phyloP scores from a whole-genome alignment of 495 filamentous ascomycete genomes.

The Annulohypoxylon nitens region DNA sequence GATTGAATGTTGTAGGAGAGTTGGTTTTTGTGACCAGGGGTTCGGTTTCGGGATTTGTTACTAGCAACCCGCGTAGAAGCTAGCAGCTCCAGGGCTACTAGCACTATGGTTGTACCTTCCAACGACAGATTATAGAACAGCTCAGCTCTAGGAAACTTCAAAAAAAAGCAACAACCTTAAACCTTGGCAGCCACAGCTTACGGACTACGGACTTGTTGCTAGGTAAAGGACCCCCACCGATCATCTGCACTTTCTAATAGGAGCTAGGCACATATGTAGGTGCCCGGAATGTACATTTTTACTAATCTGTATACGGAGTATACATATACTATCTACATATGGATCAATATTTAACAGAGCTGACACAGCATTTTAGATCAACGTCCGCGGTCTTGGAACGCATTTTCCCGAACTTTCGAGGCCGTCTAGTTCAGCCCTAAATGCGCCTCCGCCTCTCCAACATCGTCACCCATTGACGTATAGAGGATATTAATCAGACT shows the following conservation, averaged over 20 bases:
- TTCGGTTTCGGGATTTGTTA: slow-evolving; percentile 36
- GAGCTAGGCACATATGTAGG: too few relatives aligned
- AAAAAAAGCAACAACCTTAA: background rate
- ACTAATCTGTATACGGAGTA: background rate
- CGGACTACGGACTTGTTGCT: too few relatives aligned
- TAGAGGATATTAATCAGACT: slow-evolving; percentile 6
- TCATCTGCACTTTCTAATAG: background rate
- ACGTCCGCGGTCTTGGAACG: background rate
- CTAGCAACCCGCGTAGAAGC: background rate
- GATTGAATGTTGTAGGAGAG: slow-evolving; percentile 4
- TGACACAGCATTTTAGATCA: slow-evolving; percentile 33
- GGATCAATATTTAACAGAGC: slow-evolving; percentile 6
- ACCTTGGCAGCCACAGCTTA: too few relatives aligned
- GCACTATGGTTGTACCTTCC: background rate
- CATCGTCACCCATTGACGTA: slow-evolving; percentile 23
- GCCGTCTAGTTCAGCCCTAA: slow-evolving; percentile 32
- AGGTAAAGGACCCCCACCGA: slow-evolving; percentile 4
- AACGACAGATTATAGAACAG: background rate
- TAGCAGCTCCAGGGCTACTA: slow-evolving; percentile 7
- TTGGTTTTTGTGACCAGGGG: slow-evolving; percentile 15
- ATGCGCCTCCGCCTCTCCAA: background rate
- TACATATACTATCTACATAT: background rate
- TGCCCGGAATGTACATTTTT: background rate
- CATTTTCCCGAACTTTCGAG: slow-evolving; percentile 29
- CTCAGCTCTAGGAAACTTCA: too few relatives aligned